These are phyloP conservation scores for Zangia roseola DNA, from an alignment of 768 basidiomycete genomes.

Conservation along the genomic window DNA sequence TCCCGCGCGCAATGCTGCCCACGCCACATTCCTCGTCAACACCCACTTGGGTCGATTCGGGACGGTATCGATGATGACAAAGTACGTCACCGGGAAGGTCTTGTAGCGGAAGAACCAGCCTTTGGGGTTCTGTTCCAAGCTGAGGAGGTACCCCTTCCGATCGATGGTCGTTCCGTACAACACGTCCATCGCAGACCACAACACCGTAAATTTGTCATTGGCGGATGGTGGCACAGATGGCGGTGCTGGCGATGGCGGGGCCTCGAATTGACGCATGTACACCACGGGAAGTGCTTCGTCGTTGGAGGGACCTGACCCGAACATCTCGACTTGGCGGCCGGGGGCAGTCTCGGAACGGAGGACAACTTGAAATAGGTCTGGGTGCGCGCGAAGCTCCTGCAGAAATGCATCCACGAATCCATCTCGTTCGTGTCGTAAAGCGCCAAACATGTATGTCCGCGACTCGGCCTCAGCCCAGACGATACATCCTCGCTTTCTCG, in stretches of 20 bases:
- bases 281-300: constrained; percentile 8
- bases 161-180: constrained; percentile 15
- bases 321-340: constrained; percentile 18
- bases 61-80: constrained; percentile 27
- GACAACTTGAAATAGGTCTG: constrained; percentile 33
- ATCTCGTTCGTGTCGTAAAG: constrained; percentile 28
- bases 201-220: constrained; percentile 8
- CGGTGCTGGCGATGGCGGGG: constrained; percentile 1
- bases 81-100: constrained; percentile 31
- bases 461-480: constrained; percentile 25
- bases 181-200: constrained; percentile 17
- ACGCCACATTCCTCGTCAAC: constrained; percentile 23
- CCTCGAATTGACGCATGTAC: constrained; percentile 21
- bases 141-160: constrained; percentile 11
- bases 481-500: constrained; percentile 13
- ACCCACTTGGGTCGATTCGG: constrained; percentile 11
- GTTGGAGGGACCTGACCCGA: constrained; percentile 19
- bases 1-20: constrained; percentile 31
- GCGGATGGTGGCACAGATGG: background rate
- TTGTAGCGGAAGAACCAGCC: constrained; percentile 32
- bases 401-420: constrained; percentile 27
- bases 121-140: background rate
- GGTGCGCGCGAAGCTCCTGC: constrained; percentile 27
- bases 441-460: constrained; percentile 32
- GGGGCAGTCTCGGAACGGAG: constrained; percentile 30